Evolutionary conservation across 169 alveolate genomes (phyloP), one percentile per base, ranked within the genome.

Genomic region (Cryptosporidium sp.): DNA sequence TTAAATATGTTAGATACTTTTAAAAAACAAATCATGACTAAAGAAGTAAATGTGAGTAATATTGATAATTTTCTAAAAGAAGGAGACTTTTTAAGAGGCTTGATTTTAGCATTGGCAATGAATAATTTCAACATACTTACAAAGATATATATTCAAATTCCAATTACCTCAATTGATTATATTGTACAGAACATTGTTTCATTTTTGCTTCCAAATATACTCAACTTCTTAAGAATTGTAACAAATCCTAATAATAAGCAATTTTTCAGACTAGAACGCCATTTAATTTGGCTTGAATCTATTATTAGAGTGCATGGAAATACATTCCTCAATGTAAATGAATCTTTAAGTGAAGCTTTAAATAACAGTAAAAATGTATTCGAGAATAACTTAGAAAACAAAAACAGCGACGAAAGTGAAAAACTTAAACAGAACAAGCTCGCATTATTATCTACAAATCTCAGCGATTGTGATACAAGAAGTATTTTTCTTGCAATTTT

Each of bases 81-180:
- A n/a, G 91, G 91, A 14, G 96, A 94, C 43, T 92, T 91, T 74
- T 69, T 71, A 33, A 74, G 91, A 62, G 95, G 96, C 4, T 93
- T 94, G 71, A 92, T 94, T 26, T 70, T 94, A 62, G 92, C 95
- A 31, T 84, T 94, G 41, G 97, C 97, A 14, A 80, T 94, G 91
- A 94, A 94, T 84, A 91, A 94, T 84, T 93, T 92, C 67, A 92
- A 94, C 41, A 85, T 93, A 67, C 86, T 94, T 51, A 75, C 86
- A 43, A 89, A 86, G 23, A 92, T 91, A 26, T 94, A 94, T 84
- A 94, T 87, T 50, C 74, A 68, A 23, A 92, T 93, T 43, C 97
- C 97, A 9, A 73, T 85, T 31, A 59, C 48, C 16, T 41, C 73
- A 65, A 55, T 62, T 85, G 31, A 93, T 91, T 71, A 51, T 50